A percentile compares a stretch with the other conserved stretches of the same genome.
phyloP scores from a whole-genome alignment of 805 yeast genomes.

The Brettanomyces naardenensis region DNA sequence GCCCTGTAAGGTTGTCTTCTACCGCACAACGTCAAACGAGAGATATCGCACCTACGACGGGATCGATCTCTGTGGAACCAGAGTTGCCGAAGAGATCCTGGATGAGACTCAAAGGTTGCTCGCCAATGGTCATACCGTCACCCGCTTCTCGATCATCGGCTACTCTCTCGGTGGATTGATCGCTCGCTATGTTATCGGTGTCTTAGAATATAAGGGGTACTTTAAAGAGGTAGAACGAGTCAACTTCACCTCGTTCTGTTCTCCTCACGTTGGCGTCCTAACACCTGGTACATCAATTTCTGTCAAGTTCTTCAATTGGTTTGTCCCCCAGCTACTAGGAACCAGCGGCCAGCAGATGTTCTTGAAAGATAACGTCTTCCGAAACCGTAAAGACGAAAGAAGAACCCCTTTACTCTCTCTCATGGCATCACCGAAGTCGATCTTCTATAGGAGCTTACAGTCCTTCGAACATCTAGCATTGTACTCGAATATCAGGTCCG shows the following conservation, averaged over 20 bases:
- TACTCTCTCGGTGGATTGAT: slow-evolving; percentile 87
- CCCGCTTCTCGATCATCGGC: slow-evolving; percentile 72
- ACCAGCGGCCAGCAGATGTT: slow-evolving; percentile 72
- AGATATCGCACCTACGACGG: slow-evolving; percentile 84
- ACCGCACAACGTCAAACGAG: slow-evolving; percentile 50
- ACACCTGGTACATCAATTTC: slow-evolving; percentile 50
- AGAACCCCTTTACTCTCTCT: slow-evolving; percentile 46
- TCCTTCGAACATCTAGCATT: slow-evolving; percentile 45
- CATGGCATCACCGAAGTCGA: slow-evolving; percentile 58
- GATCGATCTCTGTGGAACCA: slow-evolving; percentile 72
- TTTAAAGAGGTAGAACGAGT: slow-evolving; percentile 51
- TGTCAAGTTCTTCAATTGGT: slow-evolving; percentile 47
- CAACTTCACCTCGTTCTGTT: slow-evolving; percentile 51
- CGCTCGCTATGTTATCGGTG: slow-evolving; percentile 74
- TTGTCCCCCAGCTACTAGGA: slow-evolving; percentile 62
- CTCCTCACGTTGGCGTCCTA: slow-evolving; percentile 64
- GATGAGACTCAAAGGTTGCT: slow-evolving; percentile 24
- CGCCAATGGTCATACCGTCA: slow-evolving; percentile 28
- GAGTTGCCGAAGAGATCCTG: slow-evolving; percentile 63
- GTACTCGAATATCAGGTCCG: slow-evolving; percentile 74
- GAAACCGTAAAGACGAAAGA: not conserved
- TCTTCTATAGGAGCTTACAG: slow-evolving; percentile 49
- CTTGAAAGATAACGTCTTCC: slow-evolving; percentile 35
- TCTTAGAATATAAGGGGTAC: slow-evolving; percentile 43
- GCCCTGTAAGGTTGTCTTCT: slow-evolving; percentile 30